phyloP scores from a whole-genome alignment of 116 monocot genomes.

The Thalassia testudinum region DNA sequence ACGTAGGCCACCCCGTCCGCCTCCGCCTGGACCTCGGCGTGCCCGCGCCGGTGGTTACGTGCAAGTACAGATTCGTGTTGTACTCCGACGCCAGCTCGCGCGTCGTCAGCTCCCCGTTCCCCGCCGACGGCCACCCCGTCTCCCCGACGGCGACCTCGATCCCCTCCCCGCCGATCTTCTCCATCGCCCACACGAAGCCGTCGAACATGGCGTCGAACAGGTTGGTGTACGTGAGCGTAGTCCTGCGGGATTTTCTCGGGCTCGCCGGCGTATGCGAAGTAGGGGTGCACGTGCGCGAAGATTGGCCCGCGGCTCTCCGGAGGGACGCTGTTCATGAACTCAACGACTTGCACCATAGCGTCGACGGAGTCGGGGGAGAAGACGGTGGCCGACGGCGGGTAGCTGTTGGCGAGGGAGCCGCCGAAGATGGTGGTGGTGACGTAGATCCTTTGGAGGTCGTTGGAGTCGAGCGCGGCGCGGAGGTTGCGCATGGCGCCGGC shows the following conservation, averaged over 20 bases:
- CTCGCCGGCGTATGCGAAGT: constrained; percentile 31
- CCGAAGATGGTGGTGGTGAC: constrained; percentile 37
- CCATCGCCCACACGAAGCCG: constrained; percentile 26
- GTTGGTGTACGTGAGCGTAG: constrained; percentile 40
- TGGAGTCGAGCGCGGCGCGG: constrained; percentile 2
- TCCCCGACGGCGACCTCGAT: constrained; percentile 31
- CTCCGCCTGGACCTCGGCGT: constrained; percentile 15
- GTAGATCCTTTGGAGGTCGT: constrained; percentile 12
- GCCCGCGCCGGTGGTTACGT: constrained; percentile 12
- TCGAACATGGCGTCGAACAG: constrained; percentile 53
- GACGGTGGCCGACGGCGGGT: constrained; percentile 35
- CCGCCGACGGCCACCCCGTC: constrained; percentile 64
- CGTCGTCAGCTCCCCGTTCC: constrained; percentile 9
- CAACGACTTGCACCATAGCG: constrained; percentile 17
- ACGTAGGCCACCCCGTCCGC: constrained; percentile 6
- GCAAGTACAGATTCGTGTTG: constrained; percentile 21
- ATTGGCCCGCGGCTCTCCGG: constrained; percentile 16
- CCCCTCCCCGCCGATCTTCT: constrained; percentile 11
- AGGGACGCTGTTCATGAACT: constrained; percentile 12
- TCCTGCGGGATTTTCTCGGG: constrained; percentile 8
- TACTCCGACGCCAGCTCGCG: constrained; percentile 20
- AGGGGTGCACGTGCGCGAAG: constrained; percentile 56
- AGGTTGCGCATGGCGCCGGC: constrained; percentile 5
- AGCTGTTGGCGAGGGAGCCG: constrained; percentile 19
- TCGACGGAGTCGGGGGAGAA: constrained; percentile 15